Conservation (phyloP, 2,329 filamentous ascomycete genomes). For the Fusarium stilboides region DNA sequence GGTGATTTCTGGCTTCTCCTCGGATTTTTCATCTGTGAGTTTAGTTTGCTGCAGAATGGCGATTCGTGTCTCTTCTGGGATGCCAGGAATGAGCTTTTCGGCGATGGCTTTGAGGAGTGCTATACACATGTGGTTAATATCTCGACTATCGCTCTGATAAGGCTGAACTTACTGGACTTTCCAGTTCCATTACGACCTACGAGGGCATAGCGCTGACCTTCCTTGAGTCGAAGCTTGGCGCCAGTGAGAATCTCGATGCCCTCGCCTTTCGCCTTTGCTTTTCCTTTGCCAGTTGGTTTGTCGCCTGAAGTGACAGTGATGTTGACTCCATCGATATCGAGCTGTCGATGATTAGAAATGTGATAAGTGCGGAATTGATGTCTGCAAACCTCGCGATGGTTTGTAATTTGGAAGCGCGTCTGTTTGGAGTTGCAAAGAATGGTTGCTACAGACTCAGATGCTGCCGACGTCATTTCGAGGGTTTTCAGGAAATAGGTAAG, state of each 20-base stretch:
- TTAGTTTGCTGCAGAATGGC: constrained; percentile 79
- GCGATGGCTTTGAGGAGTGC: constrained; percentile 82
- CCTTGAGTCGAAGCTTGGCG: constrained; percentile 79
- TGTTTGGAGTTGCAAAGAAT: constrained; percentile 77
- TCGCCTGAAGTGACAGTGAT: constrained; percentile 72
- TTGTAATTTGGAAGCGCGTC: constrained; percentile 73
- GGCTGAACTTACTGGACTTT: constrained; percentile 76
- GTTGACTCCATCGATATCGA: constrained; percentile 80
- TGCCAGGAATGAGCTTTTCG: constrained; percentile 83
- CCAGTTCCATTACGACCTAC: constrained; percentile 86
- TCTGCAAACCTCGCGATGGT: constrained; percentile 68
- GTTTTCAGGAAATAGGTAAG: neutral
- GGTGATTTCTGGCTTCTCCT: constrained; percentile 15
- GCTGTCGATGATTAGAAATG: constrained; percentile 55
- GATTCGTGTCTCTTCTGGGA: constrained; percentile 75
- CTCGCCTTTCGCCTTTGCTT: constrained; percentile 60
- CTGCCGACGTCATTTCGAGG: constrained; percentile 63
- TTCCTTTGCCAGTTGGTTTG: constrained; percentile 65
- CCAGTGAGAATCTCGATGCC: constrained; percentile 78
- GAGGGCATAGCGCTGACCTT: constrained; percentile 81
- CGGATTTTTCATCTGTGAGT: constrained; percentile 54
- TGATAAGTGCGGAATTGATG: neutral
- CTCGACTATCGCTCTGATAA: neutral
- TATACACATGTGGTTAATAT: constrained; percentile 51
- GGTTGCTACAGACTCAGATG: constrained; percentile 65